Conservation (phyloP, 345 rosid genomes). For the Bruguiera gymnorhiza region DNA sequence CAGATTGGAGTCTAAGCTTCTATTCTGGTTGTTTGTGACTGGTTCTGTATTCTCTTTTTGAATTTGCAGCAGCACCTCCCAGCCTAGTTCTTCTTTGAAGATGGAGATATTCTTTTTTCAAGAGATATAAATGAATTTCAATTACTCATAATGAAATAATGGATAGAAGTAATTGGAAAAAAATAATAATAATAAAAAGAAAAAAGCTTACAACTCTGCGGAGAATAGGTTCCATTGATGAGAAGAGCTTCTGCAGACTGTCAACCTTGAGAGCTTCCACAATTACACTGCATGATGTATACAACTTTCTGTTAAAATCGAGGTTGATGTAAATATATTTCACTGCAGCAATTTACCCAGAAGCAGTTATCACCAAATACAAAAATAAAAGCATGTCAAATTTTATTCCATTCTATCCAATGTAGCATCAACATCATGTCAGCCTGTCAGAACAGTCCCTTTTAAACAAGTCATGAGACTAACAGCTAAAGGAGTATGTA, state of each 20-base stretch:
- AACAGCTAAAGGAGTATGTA: too few relatives aligned
- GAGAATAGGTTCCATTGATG: conserved; percentile 93
- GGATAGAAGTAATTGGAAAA: neutral
- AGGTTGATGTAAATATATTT: neutral
- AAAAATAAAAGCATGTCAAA: too few relatives aligned
- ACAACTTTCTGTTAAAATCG: neutral
- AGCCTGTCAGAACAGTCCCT: too few relatives aligned
- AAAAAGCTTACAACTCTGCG: conserved; percentile 85
- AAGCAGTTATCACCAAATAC: too few relatives aligned
- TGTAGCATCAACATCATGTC: too few relatives aligned
- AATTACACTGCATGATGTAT: conserved; percentile 58
- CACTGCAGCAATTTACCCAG: neutral
- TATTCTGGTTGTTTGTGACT: neutral
- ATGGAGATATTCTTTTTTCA: neutral
- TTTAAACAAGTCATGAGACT: too few relatives aligned
- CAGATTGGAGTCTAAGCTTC: neutral
- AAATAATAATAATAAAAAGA: neutral
- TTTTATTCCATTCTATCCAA: too few relatives aligned
- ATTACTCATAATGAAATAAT: neutral
- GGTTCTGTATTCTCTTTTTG: neutral
- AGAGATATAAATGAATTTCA: neutral
- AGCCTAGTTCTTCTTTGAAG: neutral
- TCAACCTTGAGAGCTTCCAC: conserved; percentile 97
- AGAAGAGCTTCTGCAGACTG: conserved; percentile 94
- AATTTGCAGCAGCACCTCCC: neutral